phyloP scores from a whole-genome alignment of 176 grass and related monocot genomes.

The Oryza nivara region DNA sequence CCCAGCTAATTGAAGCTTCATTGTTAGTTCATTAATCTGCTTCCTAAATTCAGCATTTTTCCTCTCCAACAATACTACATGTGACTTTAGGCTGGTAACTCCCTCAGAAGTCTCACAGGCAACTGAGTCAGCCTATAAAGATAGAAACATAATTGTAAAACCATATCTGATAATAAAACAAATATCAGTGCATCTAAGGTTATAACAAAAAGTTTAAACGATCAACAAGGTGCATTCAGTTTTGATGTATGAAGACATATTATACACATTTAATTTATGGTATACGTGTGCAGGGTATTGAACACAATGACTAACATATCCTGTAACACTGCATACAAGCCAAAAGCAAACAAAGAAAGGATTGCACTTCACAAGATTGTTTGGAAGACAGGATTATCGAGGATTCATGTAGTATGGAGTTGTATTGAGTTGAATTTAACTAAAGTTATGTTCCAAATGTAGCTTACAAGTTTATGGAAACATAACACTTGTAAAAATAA shows the following conservation, averaged over 20 bases:
- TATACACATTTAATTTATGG: conserved; percentile 5
- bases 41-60: conserved; percentile 83
- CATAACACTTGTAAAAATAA: conserved; percentile 14
- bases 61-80: conserved; percentile 55
- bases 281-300: conserved; percentile 12
- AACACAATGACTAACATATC: conserved; percentile 9
- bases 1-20: conserved; percentile 72
- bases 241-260: not conserved
- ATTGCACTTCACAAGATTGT: not conserved
- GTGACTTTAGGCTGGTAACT: conserved; percentile 56
- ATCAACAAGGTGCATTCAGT: not conserved
- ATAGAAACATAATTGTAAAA: conserved; percentile 30
- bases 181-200: not conserved
- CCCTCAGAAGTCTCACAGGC: conserved; percentile 59
- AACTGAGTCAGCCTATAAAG: conserved; percentile 55
- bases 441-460: not conserved
- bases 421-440: not conserved
- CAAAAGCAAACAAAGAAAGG: not conserved
- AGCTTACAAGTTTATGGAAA: not conserved
- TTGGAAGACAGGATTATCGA: not conserved
- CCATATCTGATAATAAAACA: conserved; percentile 17
- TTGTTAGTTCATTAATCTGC: conserved; percentile 66
- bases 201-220: not conserved
- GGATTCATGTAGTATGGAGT: not conserved
- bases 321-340: not conserved